Evolutionary conservation across 352 stramenopile genomes (phyloP).

Genomic region (Phytophthora tubulina): DNA sequence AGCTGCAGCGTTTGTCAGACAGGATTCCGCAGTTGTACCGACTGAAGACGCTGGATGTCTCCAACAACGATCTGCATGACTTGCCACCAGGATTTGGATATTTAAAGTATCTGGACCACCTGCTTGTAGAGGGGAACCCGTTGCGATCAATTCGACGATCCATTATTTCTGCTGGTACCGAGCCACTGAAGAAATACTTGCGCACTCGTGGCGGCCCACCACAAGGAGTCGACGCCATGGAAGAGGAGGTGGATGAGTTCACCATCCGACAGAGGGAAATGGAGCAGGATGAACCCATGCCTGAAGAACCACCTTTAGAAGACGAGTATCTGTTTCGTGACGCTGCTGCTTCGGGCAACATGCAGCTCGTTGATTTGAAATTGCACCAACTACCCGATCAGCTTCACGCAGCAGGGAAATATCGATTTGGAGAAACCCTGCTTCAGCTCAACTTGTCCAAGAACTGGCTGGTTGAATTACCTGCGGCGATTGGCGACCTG

Average conservation of each 20-base stretch:
- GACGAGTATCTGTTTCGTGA: slow-evolving; percentile 79
- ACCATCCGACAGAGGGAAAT: slow-evolving; percentile 51
- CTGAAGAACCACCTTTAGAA: slow-evolving; percentile 35
- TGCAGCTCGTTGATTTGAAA: slow-evolving; percentile 70
- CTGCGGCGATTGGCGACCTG: slow-evolving; percentile 60
- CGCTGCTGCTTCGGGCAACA: slow-evolving; percentile 57
- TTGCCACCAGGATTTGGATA: slow-evolving; percentile 78
- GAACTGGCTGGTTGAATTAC: slow-evolving; percentile 62
- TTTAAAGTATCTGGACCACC: slow-evolving; percentile 77
- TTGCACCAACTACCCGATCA: slow-evolving; percentile 54
- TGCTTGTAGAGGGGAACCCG: slow-evolving; percentile 82
- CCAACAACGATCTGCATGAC: slow-evolving; percentile 86
- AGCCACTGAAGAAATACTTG: slow-evolving; percentile 87
- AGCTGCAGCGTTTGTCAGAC: slow-evolving; percentile 64
- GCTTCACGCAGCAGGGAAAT: slow-evolving; percentile 54
- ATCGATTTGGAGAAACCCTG: slow-evolving; percentile 61
- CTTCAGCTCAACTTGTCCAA: slow-evolving; percentile 78
- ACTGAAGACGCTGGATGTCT: slow-evolving; percentile 85
- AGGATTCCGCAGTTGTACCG: slow-evolving; percentile 69
- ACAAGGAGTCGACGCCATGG: slow-evolving; percentile 61
- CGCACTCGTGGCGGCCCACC: slow-evolving; percentile 75
- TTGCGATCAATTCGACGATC: slow-evolving; percentile 78
- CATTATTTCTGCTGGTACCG: slow-evolving; percentile 68
- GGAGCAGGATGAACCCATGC: slow-evolving; percentile 49
- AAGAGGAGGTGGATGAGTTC: slow-evolving; percentile 84